These are phyloP conservation scores for Aureobasidium sp. DNA, from an alignment of 2,329 filamentous ascomycete species.

Conservation along the genomic window DNA sequence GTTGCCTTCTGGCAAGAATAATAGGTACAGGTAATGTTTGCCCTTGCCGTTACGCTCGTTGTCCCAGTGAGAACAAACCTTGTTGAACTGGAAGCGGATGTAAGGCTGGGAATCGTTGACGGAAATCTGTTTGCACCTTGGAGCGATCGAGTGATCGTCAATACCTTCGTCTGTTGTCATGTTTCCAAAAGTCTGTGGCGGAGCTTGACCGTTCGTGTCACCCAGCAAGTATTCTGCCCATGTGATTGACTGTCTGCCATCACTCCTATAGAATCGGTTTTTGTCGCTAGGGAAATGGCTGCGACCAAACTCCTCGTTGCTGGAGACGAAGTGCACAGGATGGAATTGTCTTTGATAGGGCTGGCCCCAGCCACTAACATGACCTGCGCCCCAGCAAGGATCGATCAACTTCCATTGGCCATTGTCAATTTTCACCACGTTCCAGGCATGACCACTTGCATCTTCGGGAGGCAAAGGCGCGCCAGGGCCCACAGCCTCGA, in stretches of 20 bases:
- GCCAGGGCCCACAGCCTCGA: slow-evolving; percentile 55
- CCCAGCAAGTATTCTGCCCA: slow-evolving; percentile 82
- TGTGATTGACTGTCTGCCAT: slow-evolving; percentile 54
- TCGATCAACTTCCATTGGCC: slow-evolving; percentile 90
- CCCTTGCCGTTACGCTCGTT: slow-evolving; percentile 60
- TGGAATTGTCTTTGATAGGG: slow-evolving; percentile 63
- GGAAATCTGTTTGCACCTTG: slow-evolving; percentile 33
- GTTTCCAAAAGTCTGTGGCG: slow-evolving; percentile 41
- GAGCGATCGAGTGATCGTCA: slow-evolving; percentile 53
- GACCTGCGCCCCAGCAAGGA: slow-evolving; percentile 85
- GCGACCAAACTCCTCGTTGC: slow-evolving; percentile 74
- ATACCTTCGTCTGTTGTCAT: slow-evolving; percentile 46
- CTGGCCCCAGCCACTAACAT: slow-evolving; percentile 48
- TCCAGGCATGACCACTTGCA: slow-evolving; percentile 33
- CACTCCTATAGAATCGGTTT: slow-evolving; percentile 64
- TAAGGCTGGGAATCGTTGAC: slow-evolving; percentile 23
- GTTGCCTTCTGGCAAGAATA: slow-evolving; percentile 60
- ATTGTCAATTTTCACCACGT: slow-evolving; percentile 59
- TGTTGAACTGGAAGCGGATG: slow-evolving; percentile 68
- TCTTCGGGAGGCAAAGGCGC: slow-evolving; percentile 56
- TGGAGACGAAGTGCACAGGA: slow-evolving; percentile 52
- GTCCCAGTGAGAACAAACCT: slow-evolving; percentile 76
- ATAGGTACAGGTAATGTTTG: slow-evolving; percentile 60
- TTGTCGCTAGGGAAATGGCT: slow-evolving; percentile 70
- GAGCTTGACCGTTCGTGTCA: slow-evolving; percentile 41